Evolutionary conservation across 306 rosid species (phyloP).

Genomic region (Inga oerstediana): DNA sequence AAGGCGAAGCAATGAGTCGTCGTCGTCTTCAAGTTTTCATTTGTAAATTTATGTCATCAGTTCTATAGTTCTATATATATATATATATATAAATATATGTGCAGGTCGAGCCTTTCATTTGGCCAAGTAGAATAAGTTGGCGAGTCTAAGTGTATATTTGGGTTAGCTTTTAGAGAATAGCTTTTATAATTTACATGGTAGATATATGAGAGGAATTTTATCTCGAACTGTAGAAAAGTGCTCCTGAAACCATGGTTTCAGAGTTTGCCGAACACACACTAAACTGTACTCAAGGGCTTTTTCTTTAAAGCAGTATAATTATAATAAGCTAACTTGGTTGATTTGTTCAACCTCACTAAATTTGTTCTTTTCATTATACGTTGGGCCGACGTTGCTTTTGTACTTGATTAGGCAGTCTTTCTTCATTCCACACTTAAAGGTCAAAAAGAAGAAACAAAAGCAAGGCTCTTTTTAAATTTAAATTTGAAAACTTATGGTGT

Average conservation of each 20-base stretch:
- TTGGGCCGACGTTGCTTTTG: not conserved
- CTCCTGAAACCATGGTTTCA: too few species aligned
- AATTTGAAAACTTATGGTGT: too few species aligned
- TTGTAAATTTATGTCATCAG: not conserved
- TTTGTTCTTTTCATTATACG: not conserved
- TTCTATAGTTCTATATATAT: not conserved
- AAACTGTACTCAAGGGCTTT: not conserved
- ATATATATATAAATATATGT: too few species aligned
- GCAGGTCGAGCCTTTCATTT: not conserved
- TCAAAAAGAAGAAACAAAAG: not conserved
- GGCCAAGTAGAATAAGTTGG: constrained; percentile 25
- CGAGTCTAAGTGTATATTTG: not conserved
- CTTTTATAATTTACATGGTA: too few species aligned
- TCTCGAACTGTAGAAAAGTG: too few species aligned
- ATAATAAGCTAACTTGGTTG: not conserved
- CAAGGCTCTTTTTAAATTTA: too few species aligned
- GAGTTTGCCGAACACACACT: not conserved
- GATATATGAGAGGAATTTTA: too few species aligned
- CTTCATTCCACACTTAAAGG: not conserved
- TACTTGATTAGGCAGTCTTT: not conserved
- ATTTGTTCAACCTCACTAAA: not conserved
- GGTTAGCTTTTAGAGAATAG: too few species aligned
- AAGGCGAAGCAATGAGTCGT: constrained; percentile 41
- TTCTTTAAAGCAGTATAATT: not conserved
- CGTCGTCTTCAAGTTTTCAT: constrained; percentile 38